Base-by-base conservation (phyloP, 2,329 filamentous ascomycete species). In the Trichophaea hybrida region DNA sequence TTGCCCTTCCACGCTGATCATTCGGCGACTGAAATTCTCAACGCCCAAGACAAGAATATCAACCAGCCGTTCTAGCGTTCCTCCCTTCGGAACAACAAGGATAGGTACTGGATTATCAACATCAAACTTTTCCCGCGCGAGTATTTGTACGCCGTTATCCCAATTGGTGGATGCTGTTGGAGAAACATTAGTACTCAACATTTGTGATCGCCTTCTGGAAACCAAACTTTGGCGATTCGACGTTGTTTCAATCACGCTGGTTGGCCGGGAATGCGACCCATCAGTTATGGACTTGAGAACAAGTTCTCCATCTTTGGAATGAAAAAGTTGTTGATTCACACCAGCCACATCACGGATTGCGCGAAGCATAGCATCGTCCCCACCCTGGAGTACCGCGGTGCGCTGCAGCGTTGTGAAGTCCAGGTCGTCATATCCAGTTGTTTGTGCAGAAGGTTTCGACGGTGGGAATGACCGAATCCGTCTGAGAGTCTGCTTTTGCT, bases 231-330 rank as follows among this genome's bases (percentile, higher is more conserved):
- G 64, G 33, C 64, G 59, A 57, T 65, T 65, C 15, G 59, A 64
- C 2, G 65, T 68, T 12, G 64, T 66, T 43, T 69, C 67, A 59
- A 69, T 69, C 8, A 57, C 64, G 48, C 67, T 69, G 34, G 67
- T 64, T 24, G 67, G 67, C 33, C 67, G 63, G 32, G 67, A 68
- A 17, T 58, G 60, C 15, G 56, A 54, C 34, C 67, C 66, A 12
- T 67, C 66, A n/a, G 58, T 65, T 50, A 65, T 65, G 6, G 63
- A 65, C 51, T 69, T 69, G 38, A 69, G 56, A 55, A 69, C 66
- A 33, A 69, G 61, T 53, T 69, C 67, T 10, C 67, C 67, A 62
- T 69, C 67, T 49, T 69, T 68, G 43, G 66, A 68, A 59, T 68
- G 64, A 38, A 69, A 69, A 17, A 68, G 60, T 55, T 68, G 64